Percentiles rank a stretch among this genome's conserved stretches.
phyloP scores from a whole-genome alignment of 306 rosid genomes.

The Rosa chinensis region DNA sequence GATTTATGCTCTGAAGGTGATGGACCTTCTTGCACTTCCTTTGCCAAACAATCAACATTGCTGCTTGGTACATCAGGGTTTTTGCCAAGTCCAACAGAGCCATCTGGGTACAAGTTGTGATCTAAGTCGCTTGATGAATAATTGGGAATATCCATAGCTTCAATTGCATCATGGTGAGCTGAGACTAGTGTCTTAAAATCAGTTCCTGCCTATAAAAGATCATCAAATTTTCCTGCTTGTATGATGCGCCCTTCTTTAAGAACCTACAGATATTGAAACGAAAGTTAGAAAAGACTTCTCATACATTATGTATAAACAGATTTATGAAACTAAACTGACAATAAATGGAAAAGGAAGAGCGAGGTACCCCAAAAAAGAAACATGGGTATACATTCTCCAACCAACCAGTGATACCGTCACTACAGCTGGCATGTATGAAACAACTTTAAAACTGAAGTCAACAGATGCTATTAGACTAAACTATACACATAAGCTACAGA shows the following conservation, averaged over 20 bases:
- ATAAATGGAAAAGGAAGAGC: neutral
- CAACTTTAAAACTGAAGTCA: too few species aligned
- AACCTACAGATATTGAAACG: constrained; percentile 57
- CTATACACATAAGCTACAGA: too few species aligned
- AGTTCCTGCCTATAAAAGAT: constrained; percentile 94
- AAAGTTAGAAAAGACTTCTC: constrained; percentile 16
- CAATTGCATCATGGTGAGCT: constrained; percentile 98
- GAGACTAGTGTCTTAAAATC: constrained; percentile 87
- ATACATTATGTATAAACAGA: constrained; percentile 20
- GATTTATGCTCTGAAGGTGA: constrained; percentile 69
- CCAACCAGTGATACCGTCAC: too few species aligned
- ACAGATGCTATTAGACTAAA: too few species aligned
- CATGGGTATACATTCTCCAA: too few species aligned
- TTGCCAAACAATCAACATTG: constrained; percentile 64
- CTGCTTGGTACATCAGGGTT: constrained; percentile 44
- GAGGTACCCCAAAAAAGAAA: neutral
- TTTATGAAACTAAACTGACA: neutral
- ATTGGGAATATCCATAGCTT: constrained; percentile 93
- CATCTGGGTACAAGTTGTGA: constrained; percentile 56
- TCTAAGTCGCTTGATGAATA: constrained; percentile 93
- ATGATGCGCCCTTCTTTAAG: constrained; percentile 84
- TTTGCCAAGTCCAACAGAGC: constrained; percentile 49
- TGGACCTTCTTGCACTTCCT: constrained; percentile 84
- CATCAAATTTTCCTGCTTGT: constrained; percentile 95
- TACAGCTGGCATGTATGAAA: too few species aligned